Evolutionary conservation across 176 grass and related monocot species (phyloP).

Genomic region (Puya raimondii): DNA sequence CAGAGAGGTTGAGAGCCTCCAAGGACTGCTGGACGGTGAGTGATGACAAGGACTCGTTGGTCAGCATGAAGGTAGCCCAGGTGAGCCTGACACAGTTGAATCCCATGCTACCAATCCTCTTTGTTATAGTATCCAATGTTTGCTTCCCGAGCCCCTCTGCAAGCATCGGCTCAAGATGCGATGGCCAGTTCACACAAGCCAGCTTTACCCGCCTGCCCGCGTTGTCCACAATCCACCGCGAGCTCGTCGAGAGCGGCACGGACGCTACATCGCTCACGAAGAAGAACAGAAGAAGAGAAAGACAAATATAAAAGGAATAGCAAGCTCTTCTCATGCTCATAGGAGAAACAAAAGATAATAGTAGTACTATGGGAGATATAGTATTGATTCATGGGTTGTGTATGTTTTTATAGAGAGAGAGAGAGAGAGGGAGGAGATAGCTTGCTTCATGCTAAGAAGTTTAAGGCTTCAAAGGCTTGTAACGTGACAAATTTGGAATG

Average conservation of each 20-base stretch:
- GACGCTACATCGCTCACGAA: constrained; percentile 11
- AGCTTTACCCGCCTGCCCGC: constrained; percentile 60
- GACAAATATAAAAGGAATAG: neutral
- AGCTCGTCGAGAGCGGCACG: constrained; percentile 50
- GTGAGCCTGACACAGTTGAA: constrained; percentile 93
- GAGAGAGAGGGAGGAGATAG: neutral
- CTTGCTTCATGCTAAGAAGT: constrained; percentile 13
- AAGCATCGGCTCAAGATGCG: constrained; percentile 75
- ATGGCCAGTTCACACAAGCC: constrained; percentile 93
- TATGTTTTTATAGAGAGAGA: constrained; percentile 25
- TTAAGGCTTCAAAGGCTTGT: constrained; percentile 22
- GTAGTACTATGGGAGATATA: neutral
- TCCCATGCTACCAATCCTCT: constrained; percentile 43
- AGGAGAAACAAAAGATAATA: constrained; percentile 28
- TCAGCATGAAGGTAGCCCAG: constrained; percentile 64
- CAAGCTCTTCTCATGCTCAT: neutral
- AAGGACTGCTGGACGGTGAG: constrained; percentile 65
- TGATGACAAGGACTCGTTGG: constrained; percentile 42
- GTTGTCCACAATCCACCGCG: constrained; percentile 70
- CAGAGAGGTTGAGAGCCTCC: constrained; percentile 43
- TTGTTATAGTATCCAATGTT: constrained; percentile 44
- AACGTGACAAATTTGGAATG: constrained; percentile 22
- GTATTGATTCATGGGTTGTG: neutral
- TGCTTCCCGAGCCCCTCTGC: constrained; percentile 63
- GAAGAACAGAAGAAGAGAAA: constrained; percentile 8